Percentiles rank a stretch among this genome's conserved stretches.
Evolutionary conservation across 768 basidiomycete species (phyloP).

Genomic region (Porphyrellus cyaneotinctus): DNA sequence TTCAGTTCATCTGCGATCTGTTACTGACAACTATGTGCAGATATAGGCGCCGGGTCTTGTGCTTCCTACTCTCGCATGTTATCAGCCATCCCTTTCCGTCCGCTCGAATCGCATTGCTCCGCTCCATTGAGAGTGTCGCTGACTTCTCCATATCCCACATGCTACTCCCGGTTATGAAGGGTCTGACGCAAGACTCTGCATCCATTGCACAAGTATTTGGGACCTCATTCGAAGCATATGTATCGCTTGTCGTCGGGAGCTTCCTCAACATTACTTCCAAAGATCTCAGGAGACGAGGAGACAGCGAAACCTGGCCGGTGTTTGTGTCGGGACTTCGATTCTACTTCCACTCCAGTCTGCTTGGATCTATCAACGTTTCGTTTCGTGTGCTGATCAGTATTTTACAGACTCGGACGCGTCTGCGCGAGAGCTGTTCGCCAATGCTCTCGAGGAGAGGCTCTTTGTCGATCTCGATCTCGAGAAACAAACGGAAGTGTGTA

Average conservation of each 20-base stretch:
- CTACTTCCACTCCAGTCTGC: slow-evolving; percentile 47
- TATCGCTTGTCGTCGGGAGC: slow-evolving; percentile 38
- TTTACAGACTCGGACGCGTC: slow-evolving; percentile 37
- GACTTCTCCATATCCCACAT: slow-evolving; percentile 47
- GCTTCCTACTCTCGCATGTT: slow-evolving; percentile 78
- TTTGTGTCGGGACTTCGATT: slow-evolving; percentile 43
- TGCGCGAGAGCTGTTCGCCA: slow-evolving; percentile 40
- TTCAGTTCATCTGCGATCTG: slow-evolving; percentile 31
- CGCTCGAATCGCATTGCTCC: slow-evolving; percentile 54
- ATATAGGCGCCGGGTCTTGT: slow-evolving; percentile 66
- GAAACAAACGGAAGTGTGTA: slow-evolving; percentile 53
- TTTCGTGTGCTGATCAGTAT: not conserved
- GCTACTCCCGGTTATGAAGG: slow-evolving; percentile 55
- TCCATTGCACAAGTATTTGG: slow-evolving; percentile 35
- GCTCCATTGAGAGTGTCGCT: slow-evolving; percentile 36
- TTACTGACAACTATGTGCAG: slow-evolving; percentile 34
- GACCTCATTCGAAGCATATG: slow-evolving; percentile 33
- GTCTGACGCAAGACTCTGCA: slow-evolving; percentile 26
- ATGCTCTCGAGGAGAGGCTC: slow-evolving; percentile 50
- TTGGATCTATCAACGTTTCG: not conserved
- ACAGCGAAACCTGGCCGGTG: slow-evolving; percentile 44
- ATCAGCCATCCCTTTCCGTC: slow-evolving; percentile 47
- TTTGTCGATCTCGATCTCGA: slow-evolving; percentile 51
- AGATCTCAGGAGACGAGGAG: slow-evolving; percentile 43
- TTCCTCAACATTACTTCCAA: slow-evolving; percentile 47